Conservation (phyloP, 176 grass and related monocot species). For the Cenchrus purpureus region DNA sequence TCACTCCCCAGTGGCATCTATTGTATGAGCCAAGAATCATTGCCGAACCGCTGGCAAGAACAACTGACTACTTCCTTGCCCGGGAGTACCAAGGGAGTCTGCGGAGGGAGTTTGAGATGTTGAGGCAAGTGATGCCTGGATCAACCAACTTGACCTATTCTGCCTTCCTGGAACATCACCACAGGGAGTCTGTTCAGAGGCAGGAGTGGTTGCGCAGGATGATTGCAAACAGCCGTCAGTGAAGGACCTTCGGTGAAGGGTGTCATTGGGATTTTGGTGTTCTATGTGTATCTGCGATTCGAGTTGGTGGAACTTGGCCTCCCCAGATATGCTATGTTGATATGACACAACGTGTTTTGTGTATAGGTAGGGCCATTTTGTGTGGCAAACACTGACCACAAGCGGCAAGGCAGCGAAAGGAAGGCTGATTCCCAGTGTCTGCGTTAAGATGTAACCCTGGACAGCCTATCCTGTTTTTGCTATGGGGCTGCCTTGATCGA, state of each 20-base stretch:
- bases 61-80: not conserved
- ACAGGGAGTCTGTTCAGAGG: constrained; percentile 4
- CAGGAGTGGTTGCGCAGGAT: not conserved
- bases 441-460: not conserved
- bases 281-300: not conserved
- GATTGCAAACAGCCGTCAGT: not conserved
- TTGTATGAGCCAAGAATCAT: not conserved
- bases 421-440: not conserved
- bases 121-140: not conserved
- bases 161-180: constrained; percentile 1
- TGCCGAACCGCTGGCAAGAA: not conserved
- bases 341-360: not conserved
- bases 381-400: constrained; percentile 26
- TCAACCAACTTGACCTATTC: constrained; percentile 13
- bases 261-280: not conserved
- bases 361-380: constrained; percentile 33
- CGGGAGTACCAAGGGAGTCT: constrained; percentile 2
- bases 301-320: not conserved
- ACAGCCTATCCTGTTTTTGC: constrained; percentile 26
- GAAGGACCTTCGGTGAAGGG: not conserved
- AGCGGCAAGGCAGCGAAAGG: not conserved
- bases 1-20: not conserved
- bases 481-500: constrained; percentile 9
- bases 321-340: not conserved
- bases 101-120: not conserved